A percentile compares a stretch with the other conserved stretches of the same genome.
Conservation (phyloP, 345 rosid genomes). For the Lagerstroemia speciosa region DNA sequence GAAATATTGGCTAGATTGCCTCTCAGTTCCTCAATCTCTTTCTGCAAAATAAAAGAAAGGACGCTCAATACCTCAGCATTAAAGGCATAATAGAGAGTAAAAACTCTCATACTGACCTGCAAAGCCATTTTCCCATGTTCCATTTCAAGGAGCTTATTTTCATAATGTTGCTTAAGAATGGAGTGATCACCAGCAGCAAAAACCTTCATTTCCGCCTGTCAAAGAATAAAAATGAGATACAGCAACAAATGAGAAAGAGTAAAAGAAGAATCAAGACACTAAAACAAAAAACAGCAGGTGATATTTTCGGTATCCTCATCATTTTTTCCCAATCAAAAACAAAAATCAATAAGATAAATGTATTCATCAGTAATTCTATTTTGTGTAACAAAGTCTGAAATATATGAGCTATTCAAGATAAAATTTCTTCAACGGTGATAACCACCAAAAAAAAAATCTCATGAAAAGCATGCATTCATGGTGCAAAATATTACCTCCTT, state of each 20-base stretch:
- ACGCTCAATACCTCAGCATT: not conserved
- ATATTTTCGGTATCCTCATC: not conserved
- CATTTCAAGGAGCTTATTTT: constrained; percentile 78
- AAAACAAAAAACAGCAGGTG: not conserved
- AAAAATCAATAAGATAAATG: not conserved
- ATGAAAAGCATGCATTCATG: not conserved
- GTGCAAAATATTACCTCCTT: constrained; percentile 61
- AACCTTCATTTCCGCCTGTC: constrained; percentile 94
- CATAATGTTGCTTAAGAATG: constrained; percentile 86
- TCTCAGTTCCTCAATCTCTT: constrained; percentile 79
- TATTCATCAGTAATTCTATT: not conserved
- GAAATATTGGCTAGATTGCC: constrained; percentile 63
- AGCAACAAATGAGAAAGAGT: not conserved
- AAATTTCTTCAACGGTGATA: not conserved
- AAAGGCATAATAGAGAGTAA: not conserved
- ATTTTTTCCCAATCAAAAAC: not conserved
- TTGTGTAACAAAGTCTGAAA: not conserved
- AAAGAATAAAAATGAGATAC: constrained; percentile 9
- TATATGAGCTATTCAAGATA: no score
- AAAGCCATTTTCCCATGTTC: constrained; percentile 74
- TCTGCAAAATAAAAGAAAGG: constrained; percentile 37
- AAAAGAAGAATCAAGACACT: not conserved
- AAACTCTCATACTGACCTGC: constrained; percentile 46
- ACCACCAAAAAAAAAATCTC: not conserved
- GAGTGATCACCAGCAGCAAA: constrained; percentile 62